Conservation (phyloP, 257 asterid species). For the Solanum raphanifolium region DNA sequence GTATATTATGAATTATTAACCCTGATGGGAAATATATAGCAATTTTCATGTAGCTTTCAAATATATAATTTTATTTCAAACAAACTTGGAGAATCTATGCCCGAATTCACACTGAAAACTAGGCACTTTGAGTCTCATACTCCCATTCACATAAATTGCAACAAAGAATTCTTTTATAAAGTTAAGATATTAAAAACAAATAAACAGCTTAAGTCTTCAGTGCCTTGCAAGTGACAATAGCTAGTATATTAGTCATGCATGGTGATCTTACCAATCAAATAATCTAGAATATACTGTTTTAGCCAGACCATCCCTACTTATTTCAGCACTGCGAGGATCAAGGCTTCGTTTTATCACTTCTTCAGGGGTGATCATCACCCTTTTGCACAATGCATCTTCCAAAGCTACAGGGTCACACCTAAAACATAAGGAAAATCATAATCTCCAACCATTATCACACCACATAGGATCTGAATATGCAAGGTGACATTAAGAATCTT, state of each 20-base stretch:
- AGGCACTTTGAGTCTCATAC: neutral
- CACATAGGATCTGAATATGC: constrained; percentile 18
- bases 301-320: constrained; percentile 94
- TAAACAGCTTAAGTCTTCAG: neutral
- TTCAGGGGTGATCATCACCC: constrained; percentile 98
- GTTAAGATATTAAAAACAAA: neutral
- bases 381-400: constrained; percentile 95
- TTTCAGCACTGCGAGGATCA: constrained; percentile 86
- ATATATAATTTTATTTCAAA: neutral
- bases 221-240: neutral
- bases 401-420: constrained; percentile 84
- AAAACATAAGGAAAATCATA: constrained; percentile 17
- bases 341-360: constrained; percentile 96
- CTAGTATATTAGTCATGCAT: neutral
- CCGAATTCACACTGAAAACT: neutral
- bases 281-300: constrained; percentile 87
- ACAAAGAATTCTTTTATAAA: neutral
- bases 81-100: neutral
- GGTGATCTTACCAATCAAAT: constrained; percentile 68
- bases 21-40: neutral
- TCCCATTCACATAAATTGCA: neutral
- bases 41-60: neutral
- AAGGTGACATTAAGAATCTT: constrained; percentile 20
- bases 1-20: neutral
- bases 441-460: constrained; percentile 13